Evolutionary conservation across 148 eudicot genomes (phyloP).

Genomic region (Rhododendron molle): DNA sequence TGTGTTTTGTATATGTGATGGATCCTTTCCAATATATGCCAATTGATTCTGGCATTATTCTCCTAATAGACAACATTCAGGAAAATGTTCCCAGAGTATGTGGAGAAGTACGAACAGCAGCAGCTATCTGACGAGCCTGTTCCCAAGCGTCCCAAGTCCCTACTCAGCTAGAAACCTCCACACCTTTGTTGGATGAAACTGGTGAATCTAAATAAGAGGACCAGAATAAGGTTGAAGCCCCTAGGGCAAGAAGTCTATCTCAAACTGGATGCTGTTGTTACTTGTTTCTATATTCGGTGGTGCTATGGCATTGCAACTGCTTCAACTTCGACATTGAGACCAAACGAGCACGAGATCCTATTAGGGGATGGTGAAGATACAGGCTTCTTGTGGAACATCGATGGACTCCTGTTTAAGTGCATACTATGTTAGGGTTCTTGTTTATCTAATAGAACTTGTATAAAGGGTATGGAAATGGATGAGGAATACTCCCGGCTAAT

Average conservation of each 20-base stretch:
- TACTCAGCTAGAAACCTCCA: constrained; percentile 23
- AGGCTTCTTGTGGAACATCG: background rate
- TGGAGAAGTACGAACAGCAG: constrained; percentile 69
- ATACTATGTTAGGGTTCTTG: background rate
- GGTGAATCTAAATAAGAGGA: constrained; percentile 25
- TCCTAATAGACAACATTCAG: constrained; percentile 57
- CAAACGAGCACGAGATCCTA: background rate
- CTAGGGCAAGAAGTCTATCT: constrained; percentile 40
- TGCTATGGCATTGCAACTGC: constrained; percentile 86
- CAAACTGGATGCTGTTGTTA: constrained; percentile 68
- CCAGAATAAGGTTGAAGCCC: constrained; percentile 30
- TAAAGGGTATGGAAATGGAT: constrained; percentile 2
- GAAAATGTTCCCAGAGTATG: constrained; percentile 84
- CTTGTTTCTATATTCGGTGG: constrained; percentile 60
- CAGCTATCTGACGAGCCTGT: constrained; percentile 42
- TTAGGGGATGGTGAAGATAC: background rate
- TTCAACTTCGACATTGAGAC: constrained; percentile 48
- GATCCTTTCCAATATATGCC: background rate
- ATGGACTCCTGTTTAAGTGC: background rate
- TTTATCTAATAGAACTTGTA: constrained; percentile 15
- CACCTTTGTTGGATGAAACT: constrained; percentile 25
- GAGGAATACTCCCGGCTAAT: background rate
- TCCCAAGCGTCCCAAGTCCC: constrained; percentile 23
- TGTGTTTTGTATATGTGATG: background rate
- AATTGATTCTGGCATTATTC: constrained; percentile 6